Base-by-base conservation (phyloP, 192 early-diverging fungal species). In the Mortierella hygrophila region DNA sequence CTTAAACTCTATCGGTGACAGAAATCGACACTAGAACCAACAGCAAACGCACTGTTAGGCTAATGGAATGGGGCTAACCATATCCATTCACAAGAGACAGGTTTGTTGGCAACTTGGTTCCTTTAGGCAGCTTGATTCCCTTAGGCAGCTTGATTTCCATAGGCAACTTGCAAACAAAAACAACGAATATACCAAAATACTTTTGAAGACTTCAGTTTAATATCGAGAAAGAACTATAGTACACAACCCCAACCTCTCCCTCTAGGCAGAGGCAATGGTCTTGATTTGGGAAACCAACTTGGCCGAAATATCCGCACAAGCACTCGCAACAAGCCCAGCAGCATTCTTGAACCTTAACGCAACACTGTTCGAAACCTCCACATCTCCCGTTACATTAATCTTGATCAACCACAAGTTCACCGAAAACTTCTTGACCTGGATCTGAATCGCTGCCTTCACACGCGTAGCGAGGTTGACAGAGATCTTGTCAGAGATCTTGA, bases 391-490 rank as follows among this genome's bases (percentile, higher is more conserved):
- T 5, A 71, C 70, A 21, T 71, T 38, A 26, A 71, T 42, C 40
- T 71, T 71, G 70, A 71, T 40, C 37, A 71, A 38, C 70, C 70
- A 71, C 37, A 71, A 42, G 70, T 71, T 71, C 21, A 71, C 37
- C 70, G 70, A 71, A 23, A 71, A 71, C 70, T 42, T 38, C 70
- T 71, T 71, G 41, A 38, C 70, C 38, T 71, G 41, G 70, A 42
- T 42, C 40, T 71, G 37, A 20, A 71, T 71, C 21, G 70, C 70
- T 2, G 37, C 70, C 37, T 71, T 71, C 21, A 71, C 41, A 21
- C n/a, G 20, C 3, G 37, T 42, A 15, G 20, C 41, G 40, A 71
- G 21, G 41, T 40, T 38, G 21, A 42, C 38, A 8, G 41, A 42
- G 70, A 71, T 42, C 40, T 71, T 71, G 70, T 38, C 41, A 3